Evolutionary conservation across 352 stramenopile genomes (phyloP).

Genomic region (Phytophthora pluvialis): DNA sequence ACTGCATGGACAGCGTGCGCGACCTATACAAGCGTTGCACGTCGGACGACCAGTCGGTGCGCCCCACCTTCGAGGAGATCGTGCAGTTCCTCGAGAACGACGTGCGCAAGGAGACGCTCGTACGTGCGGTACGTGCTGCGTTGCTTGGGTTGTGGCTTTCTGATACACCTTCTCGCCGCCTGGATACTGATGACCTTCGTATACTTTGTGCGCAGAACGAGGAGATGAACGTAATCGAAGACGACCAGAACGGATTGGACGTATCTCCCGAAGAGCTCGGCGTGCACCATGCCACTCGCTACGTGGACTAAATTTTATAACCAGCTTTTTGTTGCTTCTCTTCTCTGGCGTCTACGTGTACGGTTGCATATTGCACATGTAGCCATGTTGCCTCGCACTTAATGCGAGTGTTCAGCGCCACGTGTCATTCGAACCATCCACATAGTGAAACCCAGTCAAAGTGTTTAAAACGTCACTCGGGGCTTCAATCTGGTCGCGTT

Average conservation of each 20-base stretch:
- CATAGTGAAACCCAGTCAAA: conserved; percentile 49
- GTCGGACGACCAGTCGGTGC: conserved; percentile 71
- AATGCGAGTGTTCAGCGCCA: conserved; percentile 19
- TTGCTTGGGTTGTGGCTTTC: conserved; percentile 15
- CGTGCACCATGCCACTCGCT: conserved; percentile 83
- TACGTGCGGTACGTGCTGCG: conserved; percentile 65
- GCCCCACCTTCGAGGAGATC: conserved; percentile 88
- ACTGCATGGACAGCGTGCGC: conserved; percentile 84
- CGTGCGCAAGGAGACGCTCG: conserved; percentile 86
- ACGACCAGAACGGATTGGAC: conserved; percentile 38
- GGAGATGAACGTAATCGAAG: conserved; percentile 47
- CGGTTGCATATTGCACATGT: too few species aligned
- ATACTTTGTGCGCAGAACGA: conserved; percentile 44
- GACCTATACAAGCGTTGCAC: conserved; percentile 86
- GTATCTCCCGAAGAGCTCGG: conserved; percentile 84
- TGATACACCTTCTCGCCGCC: conserved; percentile 5
- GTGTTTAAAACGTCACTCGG: conserved; percentile 35
- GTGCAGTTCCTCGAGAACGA: conserved; percentile 87
- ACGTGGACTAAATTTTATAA: conserved; percentile 70
- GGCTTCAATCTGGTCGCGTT: conserved; percentile 18
- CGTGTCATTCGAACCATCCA: conserved; percentile 31
- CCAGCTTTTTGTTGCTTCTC: conserved; percentile 20
- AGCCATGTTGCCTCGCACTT: conserved; percentile 30
- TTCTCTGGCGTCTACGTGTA: background rate
- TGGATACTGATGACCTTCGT: conserved; percentile 22